phyloP scores from a whole-genome alignment of 2,329 filamentous ascomycete species.

The Amesomyces nigricolor region DNA sequence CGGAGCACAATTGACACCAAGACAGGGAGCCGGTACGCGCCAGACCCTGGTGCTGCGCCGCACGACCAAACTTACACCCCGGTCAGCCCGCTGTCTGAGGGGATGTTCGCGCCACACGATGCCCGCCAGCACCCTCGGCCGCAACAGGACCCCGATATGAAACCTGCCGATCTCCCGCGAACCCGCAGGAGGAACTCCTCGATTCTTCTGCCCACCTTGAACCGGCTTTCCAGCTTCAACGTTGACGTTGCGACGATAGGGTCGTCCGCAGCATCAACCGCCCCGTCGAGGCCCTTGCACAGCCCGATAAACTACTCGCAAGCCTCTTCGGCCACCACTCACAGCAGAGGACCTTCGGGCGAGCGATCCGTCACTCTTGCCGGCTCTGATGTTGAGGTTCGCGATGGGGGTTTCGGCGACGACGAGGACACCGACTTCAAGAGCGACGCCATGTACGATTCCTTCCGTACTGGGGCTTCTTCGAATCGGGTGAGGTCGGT shows the following conservation, averaged over 20 bases:
- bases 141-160: conserved; percentile 27
- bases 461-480: conserved; percentile 59
- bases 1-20: conserved; percentile 38
- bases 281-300: conserved; percentile 37
- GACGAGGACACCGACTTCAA: conserved; percentile 75
- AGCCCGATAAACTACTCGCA: conserved; percentile 36
- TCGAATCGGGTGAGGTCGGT: conserved; percentile 61
- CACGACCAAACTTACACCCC: conserved; percentile 24
- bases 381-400: conserved; percentile 63
- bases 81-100: conserved; percentile 28
- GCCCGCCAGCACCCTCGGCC: conserved; percentile 28
- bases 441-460: conserved; percentile 74
- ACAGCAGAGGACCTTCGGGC: conserved; percentile 35
- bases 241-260: conserved; percentile 47
- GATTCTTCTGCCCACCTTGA: conserved; percentile 52
- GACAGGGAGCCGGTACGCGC: conserved; percentile 45
- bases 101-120: conserved; percentile 26
- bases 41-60: conserved; percentile 41
- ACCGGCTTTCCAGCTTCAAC: conserved; percentile 50
- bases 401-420: conserved; percentile 60
- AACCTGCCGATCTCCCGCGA: conserved; percentile 16
- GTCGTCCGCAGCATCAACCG: conserved; percentile 36
- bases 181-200: conserved; percentile 35
- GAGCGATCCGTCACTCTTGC: conserved; percentile 60
- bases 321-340: conserved; percentile 34